Evolutionary conservation across 164 flowering plant species (phyloP).

Genomic region (Sedum album): DNA sequence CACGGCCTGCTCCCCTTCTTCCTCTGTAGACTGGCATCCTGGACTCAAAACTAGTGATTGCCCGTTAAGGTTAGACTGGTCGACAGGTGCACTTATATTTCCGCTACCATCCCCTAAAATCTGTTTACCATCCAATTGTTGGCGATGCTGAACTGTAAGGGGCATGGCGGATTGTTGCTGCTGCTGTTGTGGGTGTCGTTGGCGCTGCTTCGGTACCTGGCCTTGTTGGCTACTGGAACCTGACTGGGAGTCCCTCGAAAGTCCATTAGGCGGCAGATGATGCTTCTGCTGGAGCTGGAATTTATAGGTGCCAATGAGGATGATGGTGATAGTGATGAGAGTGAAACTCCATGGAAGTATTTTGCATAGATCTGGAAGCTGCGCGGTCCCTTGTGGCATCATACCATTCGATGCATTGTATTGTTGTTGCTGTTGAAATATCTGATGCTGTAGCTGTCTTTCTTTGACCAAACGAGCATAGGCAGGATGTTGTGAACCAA

Average conservation of each 20-base stretch:
- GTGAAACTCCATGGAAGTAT: slow-evolving; percentile 39
- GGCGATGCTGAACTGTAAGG: slow-evolving; percentile 59
- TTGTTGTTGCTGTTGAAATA: slow-evolving; percentile 34
- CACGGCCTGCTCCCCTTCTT: slow-evolving; percentile 58
- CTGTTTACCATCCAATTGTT: slow-evolving; percentile 46
- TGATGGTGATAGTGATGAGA: slow-evolving; percentile 11
- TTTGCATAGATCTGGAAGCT: slow-evolving; percentile 28
- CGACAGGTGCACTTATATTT: slow-evolving; percentile 44
- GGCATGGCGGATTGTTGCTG: slow-evolving; percentile 53
- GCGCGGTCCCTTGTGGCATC: slow-evolving; percentile 39
- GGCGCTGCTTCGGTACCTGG: slow-evolving; percentile 48
- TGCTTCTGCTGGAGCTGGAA: slow-evolving; percentile 60
- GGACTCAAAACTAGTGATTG: slow-evolving; percentile 27
- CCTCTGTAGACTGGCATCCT: slow-evolving; percentile 42
- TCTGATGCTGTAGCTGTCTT: slow-evolving; percentile 59
- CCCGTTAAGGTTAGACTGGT: slow-evolving; percentile 51
- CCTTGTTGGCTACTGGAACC: slow-evolving; percentile 31
- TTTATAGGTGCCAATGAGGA: slow-evolving; percentile 18
- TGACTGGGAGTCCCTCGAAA: slow-evolving; percentile 37
- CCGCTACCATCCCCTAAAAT: slow-evolving; percentile 69
- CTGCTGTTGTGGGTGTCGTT: slow-evolving; percentile 53
- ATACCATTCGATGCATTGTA: slow-evolving; percentile 39
- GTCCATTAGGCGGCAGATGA: slow-evolving; percentile 41
- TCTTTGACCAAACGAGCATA: slow-evolving; percentile 64
- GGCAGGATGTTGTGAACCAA: slow-evolving; percentile 51